A percentile compares a stretch with the other conserved stretches of the same genome.
These are phyloP conservation scores for Candida sanyaensis DNA, from an alignment of 1,139 yeast genomes.

Conservation along the genomic window DNA sequence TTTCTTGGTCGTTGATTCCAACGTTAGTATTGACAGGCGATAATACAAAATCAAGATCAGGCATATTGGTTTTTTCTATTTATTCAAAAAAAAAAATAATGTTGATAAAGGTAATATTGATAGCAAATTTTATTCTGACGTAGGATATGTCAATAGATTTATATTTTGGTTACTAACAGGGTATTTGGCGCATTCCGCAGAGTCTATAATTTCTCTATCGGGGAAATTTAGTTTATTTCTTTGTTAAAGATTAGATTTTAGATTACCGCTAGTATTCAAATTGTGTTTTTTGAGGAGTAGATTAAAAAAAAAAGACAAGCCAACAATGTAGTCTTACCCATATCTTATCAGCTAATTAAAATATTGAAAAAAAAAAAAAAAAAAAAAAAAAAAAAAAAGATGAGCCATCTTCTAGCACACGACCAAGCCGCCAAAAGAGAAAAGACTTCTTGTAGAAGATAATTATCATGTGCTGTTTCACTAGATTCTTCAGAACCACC, in stretches of 20 bases:
- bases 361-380: no score
- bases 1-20: conserved; percentile 10
- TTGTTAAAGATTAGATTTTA: not conserved
- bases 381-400: not conserved
- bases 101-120: not conserved
- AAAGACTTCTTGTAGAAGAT: no score
- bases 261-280: not conserved
- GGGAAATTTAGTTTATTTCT: not conserved
- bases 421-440: not conserved
- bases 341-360: no score
- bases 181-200: not conserved
- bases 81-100: no score
- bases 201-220: not conserved
- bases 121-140: not conserved
- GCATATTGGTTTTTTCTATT: not conserved
- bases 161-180: not conserved
- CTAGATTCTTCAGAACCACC: no score
- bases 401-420: not conserved
- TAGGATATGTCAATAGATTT: not conserved
- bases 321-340: no score
- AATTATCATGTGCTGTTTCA: no score
- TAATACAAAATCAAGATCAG: conserved; percentile 2
- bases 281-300: not conserved
- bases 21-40: conserved; percentile 10
- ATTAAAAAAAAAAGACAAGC: no score